phyloP scores from a whole-genome alignment of 2,329 filamentous ascomycete species.

The Arthrobotrys iridis region DNA sequence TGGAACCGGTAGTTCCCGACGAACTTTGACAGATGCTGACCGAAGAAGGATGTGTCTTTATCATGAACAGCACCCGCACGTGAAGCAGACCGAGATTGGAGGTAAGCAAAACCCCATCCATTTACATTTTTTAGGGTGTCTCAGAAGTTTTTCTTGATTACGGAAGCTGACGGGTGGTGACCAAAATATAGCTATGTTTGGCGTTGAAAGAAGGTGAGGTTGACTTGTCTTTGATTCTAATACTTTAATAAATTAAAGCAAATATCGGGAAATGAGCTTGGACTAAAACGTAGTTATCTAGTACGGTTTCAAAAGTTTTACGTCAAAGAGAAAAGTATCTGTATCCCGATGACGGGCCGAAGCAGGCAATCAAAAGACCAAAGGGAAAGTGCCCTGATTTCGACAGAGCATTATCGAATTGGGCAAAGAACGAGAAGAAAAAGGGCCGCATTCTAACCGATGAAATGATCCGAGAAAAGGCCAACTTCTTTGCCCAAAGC shows the following conservation, averaged over 20 bases:
- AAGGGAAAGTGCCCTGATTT: constrained; percentile 92
- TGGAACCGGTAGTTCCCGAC: constrained; percentile 73
- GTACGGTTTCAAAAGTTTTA: constrained; percentile 98
- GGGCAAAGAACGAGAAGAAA: constrained; percentile 82
- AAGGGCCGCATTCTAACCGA: constrained; percentile 79
- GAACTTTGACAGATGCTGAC: constrained; percentile 90
- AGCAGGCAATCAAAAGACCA: constrained; percentile 80
- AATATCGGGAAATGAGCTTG: neutral
- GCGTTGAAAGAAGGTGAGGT: constrained; percentile 92
- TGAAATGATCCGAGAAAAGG: constrained; percentile 84
- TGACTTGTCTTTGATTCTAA: constrained; percentile 19
- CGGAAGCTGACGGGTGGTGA: constrained; percentile 30
- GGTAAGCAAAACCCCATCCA: constrained; percentile 67
- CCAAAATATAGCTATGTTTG: constrained; percentile 75
- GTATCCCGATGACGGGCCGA: constrained; percentile 78
- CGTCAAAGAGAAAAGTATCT: constrained; percentile 95
- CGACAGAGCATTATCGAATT: constrained; percentile 87
- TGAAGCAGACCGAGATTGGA: constrained; percentile 97
- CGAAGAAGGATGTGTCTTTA: constrained; percentile 93
- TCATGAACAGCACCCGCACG: constrained; percentile 85
- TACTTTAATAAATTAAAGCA: constrained; percentile 12
- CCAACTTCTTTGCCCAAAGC: constrained; percentile 79
- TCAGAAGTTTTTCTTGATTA: constrained; percentile 14
- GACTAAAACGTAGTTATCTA: constrained; percentile 63
- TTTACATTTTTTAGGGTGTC: neutral